Conservation (phyloP, 805 yeast species). For the Helenozyma baotianmanensis region DNA sequence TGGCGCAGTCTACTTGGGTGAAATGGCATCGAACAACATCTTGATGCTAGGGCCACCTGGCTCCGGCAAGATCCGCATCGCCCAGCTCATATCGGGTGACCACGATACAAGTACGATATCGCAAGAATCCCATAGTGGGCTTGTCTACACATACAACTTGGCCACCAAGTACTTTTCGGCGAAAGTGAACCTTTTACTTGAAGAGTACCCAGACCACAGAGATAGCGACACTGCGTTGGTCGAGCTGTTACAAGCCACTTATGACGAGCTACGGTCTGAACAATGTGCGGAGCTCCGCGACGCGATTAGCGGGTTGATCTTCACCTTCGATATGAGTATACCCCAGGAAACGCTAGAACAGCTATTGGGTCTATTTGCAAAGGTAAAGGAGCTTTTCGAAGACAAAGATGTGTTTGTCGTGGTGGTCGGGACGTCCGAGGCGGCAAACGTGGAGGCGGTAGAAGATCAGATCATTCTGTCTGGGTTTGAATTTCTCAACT, state of each 20-base stretch:
- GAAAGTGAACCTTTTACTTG: slow-evolving; percentile 29
- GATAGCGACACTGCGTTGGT: slow-evolving; percentile 3
- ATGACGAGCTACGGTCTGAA: slow-evolving; percentile 29
- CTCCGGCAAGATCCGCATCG: slow-evolving; percentile 35
- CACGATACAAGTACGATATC: slow-evolving; percentile 31
- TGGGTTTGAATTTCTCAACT: slow-evolving; percentile 43
- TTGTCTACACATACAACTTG: slow-evolving; percentile 23
- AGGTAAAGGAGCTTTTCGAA: slow-evolving; percentile 9
- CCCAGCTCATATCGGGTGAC: slow-evolving; percentile 23
- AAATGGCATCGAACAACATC: slow-evolving; percentile 32
- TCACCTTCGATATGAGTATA: slow-evolving; percentile 31
- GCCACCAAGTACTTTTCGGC: slow-evolving; percentile 30
- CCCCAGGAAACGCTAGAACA: slow-evolving; percentile 19
- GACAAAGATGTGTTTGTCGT: slow-evolving; percentile 27
- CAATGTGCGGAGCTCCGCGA: slow-evolving; percentile 44
- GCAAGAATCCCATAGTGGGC: slow-evolving; percentile 28
- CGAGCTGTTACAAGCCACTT: slow-evolving; percentile 29
- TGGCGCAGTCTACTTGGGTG: no score
- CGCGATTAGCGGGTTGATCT: slow-evolving; percentile 41
- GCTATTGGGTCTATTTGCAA: slow-evolving; percentile 10
- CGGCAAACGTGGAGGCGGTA: slow-evolving; percentile 17
- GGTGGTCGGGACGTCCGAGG: slow-evolving; percentile 26
- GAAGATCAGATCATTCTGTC: slow-evolving; percentile 36
- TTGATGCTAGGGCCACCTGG: slow-evolving; percentile 42
- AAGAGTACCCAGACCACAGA: slow-evolving; percentile 30